Evolutionary conservation across 1,284 basidiomycete species (phyloP).

Genomic region (Rhodotorula sp.): DNA sequence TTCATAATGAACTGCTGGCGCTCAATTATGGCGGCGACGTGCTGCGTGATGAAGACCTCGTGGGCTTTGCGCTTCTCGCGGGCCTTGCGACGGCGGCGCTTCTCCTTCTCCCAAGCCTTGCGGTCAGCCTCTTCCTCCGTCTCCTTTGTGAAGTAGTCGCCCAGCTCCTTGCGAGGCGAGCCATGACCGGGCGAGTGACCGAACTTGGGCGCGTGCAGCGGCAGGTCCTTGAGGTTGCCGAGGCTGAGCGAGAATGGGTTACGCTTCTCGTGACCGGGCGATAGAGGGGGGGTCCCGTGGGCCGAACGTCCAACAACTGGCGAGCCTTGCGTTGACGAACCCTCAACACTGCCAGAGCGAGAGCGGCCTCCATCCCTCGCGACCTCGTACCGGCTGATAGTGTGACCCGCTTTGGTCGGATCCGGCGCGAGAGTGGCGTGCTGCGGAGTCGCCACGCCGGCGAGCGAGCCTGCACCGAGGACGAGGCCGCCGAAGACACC

Average conservation of each 20-base stretch:
- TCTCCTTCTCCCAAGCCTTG: conserved; percentile 58
- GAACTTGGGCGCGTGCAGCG: conserved; percentile 10
- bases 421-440: conserved; percentile 63
- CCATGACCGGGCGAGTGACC: conserved; percentile 16
- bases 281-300: conserved; percentile 9
- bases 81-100: conserved; percentile 52
- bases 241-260: conserved; percentile 29
- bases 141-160: conserved; percentile 49
- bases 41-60: conserved; percentile 58
- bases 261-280: conserved; percentile 19
- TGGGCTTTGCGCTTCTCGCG: conserved; percentile 69
- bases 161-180: conserved; percentile 33
- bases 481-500: conserved; percentile 73
- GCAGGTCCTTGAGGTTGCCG: conserved; percentile 30
- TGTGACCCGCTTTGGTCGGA: conserved; percentile 65
- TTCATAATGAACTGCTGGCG: conserved; percentile 89
- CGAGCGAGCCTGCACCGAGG: conserved; percentile 58
- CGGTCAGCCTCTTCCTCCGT: conserved; percentile 52
- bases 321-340: conserved; percentile 12
- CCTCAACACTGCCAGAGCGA: conserved; percentile 15
- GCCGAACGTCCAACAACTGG: conserved; percentile 17
- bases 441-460: conserved; percentile 57
- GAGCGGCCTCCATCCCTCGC: conserved; percentile 1
- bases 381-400: conserved; percentile 58
- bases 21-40: conserved; percentile 59